These are phyloP conservation scores for Laguncularia racemosa DNA, from an alignment of 345 rosid genomes.

Conservation along the genomic window DNA sequence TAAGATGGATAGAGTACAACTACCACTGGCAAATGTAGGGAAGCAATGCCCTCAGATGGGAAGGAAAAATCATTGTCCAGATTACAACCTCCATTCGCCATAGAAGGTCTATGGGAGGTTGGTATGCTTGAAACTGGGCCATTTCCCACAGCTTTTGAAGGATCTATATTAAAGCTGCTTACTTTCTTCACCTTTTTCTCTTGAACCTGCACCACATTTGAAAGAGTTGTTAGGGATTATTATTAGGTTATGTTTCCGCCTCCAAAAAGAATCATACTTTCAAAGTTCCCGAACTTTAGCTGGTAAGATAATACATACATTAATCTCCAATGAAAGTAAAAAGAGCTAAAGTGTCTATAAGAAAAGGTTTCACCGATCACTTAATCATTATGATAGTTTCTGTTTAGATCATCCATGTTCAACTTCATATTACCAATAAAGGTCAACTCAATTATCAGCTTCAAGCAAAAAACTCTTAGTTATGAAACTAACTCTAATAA, in stretches of 20 bases:
- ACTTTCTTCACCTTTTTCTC: slow-evolving; percentile 93
- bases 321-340: too few relatives aligned
- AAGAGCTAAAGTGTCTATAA: too few relatives aligned
- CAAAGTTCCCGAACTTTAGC: not conserved
- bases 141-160: slow-evolving; percentile 36
- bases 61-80: slow-evolving; percentile 41
- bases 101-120: slow-evolving; percentile 21
- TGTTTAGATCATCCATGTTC: too few relatives aligned
- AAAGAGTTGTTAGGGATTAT: slow-evolving; percentile 3
- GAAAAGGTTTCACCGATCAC: too few relatives aligned
- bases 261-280: not conserved
- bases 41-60: slow-evolving; percentile 58
- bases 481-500: too few relatives aligned
- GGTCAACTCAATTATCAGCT: too few relatives aligned
- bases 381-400: too few relatives aligned
- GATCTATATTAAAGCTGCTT: slow-evolving; percentile 66
- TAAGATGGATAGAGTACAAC: slow-evolving; percentile 35
- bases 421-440: not conserved
- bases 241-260: not conserved
- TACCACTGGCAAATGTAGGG: slow-evolving; percentile 87
- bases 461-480: too few relatives aligned
- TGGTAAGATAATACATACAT: too few relatives aligned
- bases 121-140: slow-evolving; percentile 37
- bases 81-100: slow-evolving; percentile 53
- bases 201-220: slow-evolving; percentile 52